Evolutionary conservation across 345 rosid genomes (phyloP), one percentile per base, ranked within the genome.

Genomic region (Physaria fendleri): DNA sequence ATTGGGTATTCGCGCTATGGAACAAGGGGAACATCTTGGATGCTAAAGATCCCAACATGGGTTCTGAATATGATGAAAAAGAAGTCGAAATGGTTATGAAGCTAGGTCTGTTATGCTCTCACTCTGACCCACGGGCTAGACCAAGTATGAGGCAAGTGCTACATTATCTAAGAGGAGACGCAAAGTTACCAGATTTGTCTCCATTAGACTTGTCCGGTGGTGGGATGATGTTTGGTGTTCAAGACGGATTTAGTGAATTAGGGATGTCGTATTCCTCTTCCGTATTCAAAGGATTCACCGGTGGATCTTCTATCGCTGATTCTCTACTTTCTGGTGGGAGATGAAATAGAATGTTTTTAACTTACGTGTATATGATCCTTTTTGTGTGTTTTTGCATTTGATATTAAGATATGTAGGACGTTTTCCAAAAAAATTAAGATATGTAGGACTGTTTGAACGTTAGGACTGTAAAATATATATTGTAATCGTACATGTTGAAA

Each of bases 31-130:
- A 57, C 34, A 59, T 80, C 17, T 81, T 82, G 7, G 85, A 72
- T 8, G 78, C 79, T 28, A 77, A 69, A 16, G 97, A 88, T 69
- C 56, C 68, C 0, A 83, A 76, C n/a, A 50, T 71, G 70, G 65
- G 61, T 39, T 20, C 55, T 0, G 54, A 35, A 16, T 86, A 66
- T 59, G 60, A 80, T 15, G 79, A 84, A 52, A 56, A 45, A 1
- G 83, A 86, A 56, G 77, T 83, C 17, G 45, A 77, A 16, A 50
- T 74, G 73, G 82, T 79, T 27, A 15, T 88, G 38, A 85, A 85
- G 65, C 27, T 92, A 52, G 98, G 95, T 49, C 58, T 92, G 33
- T 18, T 92, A 69, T 92, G 97, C 65, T 88, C 95, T 8, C 85
- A 78, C 51, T 64, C 77, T 10, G 64, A 66, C 17, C 75, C 85